Evolutionary conservation across 257 asterid species (phyloP), one percentile per base, ranked within the genome.

Genomic region (Solanum medicagineum): DNA sequence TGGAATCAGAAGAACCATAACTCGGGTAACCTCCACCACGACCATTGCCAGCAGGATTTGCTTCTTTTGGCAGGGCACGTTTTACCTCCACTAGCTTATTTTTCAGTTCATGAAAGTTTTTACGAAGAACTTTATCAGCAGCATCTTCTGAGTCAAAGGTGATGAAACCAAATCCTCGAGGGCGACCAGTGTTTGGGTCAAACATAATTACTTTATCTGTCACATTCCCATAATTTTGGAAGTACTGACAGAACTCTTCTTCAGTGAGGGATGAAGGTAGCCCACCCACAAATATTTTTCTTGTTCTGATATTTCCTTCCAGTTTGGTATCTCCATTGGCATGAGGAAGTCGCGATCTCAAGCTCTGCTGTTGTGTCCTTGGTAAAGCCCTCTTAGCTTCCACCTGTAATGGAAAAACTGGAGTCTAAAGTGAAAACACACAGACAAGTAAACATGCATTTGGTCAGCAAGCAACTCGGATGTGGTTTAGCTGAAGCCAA

Each of bases 1-100:
- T 51, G 26, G 24, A 63, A 51, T 95, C 98, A 87, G 97, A 91
- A 62, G 94, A 87, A 60, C 93, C 93, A 83, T 95, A 95, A 26
- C 95, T 92, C 84, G 83, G 95, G 90, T 91, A 92, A 42, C 93
- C 92, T 62, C 96, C 94, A 60, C 88, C 68, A 47, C 93, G 90
- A 14, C 85, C 51, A 49, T 94, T 91, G 45, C 93, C 95, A 81
- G 97, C 94, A 57, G 98, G 91, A 88, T 86, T 92, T 80, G 94
- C 90, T 81, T 94, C 99, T 89, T 94, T 95, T 40, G 99, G 99
- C 69, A 91, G 94, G 69, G 99, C 99, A 54, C 95, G 95, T 88
- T 95, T 95, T 81, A 95, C 99, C 90, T 95, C 99, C 73, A 95
- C 99, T 85, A 93, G 97, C 89, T 93, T 95, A 42, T 95, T 98